A percentile compares a stretch with the other conserved stretches of the same genome.
phyloP scores from a whole-genome alignment of 495 filamentous ascomycete species.

The Neurospora cerealis region DNA sequence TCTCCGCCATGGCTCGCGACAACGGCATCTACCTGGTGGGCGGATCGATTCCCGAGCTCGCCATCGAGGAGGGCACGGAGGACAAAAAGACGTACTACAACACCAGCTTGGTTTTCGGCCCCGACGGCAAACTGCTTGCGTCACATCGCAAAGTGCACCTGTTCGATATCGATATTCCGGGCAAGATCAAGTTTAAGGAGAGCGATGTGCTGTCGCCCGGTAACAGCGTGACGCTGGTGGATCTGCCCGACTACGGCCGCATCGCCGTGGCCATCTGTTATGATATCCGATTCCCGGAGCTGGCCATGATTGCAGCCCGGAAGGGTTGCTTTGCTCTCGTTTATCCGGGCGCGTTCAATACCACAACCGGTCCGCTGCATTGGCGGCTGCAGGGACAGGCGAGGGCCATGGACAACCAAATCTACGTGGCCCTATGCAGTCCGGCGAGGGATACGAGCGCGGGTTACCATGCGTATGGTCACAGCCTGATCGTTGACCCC shows the following conservation, averaged over 20 bases:
- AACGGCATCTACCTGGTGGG: constrained; percentile 72
- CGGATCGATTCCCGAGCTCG: constrained; percentile 84
- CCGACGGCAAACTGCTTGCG: constrained; percentile 64
- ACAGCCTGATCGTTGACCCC: constrained; percentile 82
- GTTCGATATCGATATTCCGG: constrained; percentile 99
- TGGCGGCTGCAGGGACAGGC: constrained; percentile 79
- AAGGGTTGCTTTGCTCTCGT: constrained; percentile 63
- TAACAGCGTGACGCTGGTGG: constrained; percentile 67
- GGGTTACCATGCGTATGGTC: constrained; percentile 82
- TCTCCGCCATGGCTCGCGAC: constrained; percentile 68
- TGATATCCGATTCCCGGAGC: constrained; percentile 91
- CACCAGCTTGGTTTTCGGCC: constrained; percentile 75
- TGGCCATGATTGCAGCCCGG: constrained; percentile 82
- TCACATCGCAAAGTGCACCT: constrained; percentile 91
- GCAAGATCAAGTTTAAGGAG: constrained; percentile 84
- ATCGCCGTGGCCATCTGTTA: constrained; percentile 91
- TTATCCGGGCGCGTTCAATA: constrained; percentile 94
- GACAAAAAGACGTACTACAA: constrained; percentile 71
- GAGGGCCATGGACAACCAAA: constrained; percentile 86
- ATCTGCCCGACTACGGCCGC: constrained; percentile 75
- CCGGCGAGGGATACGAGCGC: constrained; percentile 74
- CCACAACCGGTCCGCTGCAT: constrained; percentile 83
- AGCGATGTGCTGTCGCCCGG: constrained; percentile 80
- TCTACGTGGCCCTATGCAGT: constrained; percentile 87
- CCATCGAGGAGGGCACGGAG: constrained; percentile 15